phyloP scores from a whole-genome alignment of 306 rosid genomes.

The Spatholobus suberectus region DNA sequence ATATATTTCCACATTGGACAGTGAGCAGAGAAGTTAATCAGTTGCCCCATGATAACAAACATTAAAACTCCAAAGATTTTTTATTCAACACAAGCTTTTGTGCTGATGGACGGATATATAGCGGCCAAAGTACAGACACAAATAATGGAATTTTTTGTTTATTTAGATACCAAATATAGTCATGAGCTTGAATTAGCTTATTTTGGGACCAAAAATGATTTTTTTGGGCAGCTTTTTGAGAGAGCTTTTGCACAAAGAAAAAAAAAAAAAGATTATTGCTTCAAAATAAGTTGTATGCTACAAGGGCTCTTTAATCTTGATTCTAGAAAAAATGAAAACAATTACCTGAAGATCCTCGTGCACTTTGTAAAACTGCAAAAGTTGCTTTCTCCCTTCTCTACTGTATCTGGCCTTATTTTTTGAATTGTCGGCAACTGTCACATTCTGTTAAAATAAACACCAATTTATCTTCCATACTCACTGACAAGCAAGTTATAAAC shows the following conservation, averaged over 20 bases:
- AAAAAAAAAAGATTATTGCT: background rate
- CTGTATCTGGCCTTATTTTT: conserved; percentile 81
- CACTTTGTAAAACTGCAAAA: conserved; percentile 95
- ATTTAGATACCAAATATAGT: background rate
- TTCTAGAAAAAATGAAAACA: conserved; percentile 22
- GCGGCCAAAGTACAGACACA: background rate
- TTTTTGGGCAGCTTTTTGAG: background rate
- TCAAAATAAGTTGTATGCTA: background rate
- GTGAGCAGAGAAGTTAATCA: background rate
- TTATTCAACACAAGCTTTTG: background rate
- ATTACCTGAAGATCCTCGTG: conserved; percentile 95
- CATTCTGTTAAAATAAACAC: conserved; percentile 60
- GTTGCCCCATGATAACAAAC: background rate
- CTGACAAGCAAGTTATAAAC: conserved; percentile 10
- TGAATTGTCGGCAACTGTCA: conserved; percentile 72
- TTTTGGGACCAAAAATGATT: background rate
- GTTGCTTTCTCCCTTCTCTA: conserved; percentile 95
- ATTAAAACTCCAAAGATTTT: background rate
- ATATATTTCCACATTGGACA: background rate
- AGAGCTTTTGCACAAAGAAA: background rate
- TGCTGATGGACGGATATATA: background rate
- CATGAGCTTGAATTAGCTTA: background rate
- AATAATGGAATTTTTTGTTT: background rate
- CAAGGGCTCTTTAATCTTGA: conserved; percentile 1
- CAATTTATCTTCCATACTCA: conserved; percentile 36